Base-by-base conservation (phyloP, 2,329 filamentous ascomycete species). In the Xylaria sp. region DNA sequence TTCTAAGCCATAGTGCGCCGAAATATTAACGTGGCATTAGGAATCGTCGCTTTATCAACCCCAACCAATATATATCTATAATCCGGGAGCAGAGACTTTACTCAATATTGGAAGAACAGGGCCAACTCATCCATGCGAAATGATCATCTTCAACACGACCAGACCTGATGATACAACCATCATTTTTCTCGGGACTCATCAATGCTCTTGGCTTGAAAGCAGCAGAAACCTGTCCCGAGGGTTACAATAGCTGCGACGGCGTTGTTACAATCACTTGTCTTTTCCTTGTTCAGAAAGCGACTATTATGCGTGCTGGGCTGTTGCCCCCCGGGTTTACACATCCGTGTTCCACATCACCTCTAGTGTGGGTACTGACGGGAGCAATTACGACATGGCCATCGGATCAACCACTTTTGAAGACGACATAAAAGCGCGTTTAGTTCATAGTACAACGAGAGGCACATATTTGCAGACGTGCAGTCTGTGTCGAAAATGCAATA, bases 271-370 rank as follows among this genome's bases (percentile, higher is more conserved):
- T 67, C 36, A 42, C 59, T 48, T 67, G 65, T 67, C 59, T 63
- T 67, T 67, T 51, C 59, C 59, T 33, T 63, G 65, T 33, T 59
- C 65, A 20, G 28, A 66, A 62, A 46, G 38, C 28, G 40, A 56
- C 26, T 62, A 66, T 31, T 66, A 61, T 57, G 64, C 33, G 31
- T 66, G 64, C 58, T 66, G 58, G 64, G 57, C 51, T 49, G 46
- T 33, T 10, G 33, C 10, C 7, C 7, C 33, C 33, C 33, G 33
- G 33, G 58, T 57, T 53, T 66, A 61, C 53, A 66, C 64, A 61
- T 61, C 64, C 9, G 40, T 62, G 17, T 66, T 66, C 51, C 64
- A 66, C 15, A 31, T 66, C 36, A 57, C 36, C 57, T 40, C 31
- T 28, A 61, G 36, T 20, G 36, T 51, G 6, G 31, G 28, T 38